These are phyloP conservation scores for Kitagawia praeruptora DNA, from an alignment of 129 eudicot species.

Conservation along the genomic window DNA sequence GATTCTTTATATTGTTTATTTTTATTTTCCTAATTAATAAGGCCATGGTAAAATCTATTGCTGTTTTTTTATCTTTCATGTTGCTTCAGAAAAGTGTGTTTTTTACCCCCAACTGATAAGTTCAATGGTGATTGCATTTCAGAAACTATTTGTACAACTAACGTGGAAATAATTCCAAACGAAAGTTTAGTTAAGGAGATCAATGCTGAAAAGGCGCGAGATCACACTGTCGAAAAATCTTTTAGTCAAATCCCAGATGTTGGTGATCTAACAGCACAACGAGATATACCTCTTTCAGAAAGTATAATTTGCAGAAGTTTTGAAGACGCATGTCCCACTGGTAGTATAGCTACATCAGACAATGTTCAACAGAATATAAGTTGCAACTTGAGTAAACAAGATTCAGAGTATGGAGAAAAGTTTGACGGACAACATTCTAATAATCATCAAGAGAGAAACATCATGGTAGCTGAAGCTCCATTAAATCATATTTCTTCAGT, in stretches of 20 bases:
- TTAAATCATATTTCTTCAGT: constrained; percentile 1
- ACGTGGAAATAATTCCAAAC: background rate
- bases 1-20: background rate
- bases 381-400: background rate
- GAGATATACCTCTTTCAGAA: constrained; percentile 21
- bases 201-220: constrained; percentile 13
- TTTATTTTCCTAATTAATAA: background rate
- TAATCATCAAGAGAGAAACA: constrained; percentile 1
- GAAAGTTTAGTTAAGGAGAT: constrained; percentile 19
- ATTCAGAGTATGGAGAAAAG: constrained; percentile 13
- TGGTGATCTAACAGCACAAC: constrained; percentile 9
- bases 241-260: background rate
- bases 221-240: constrained; percentile 8
- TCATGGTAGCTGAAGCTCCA: constrained; percentile 1
- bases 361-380: background rate
- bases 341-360: background rate
- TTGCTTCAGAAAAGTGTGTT: background rate
- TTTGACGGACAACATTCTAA: constrained; percentile 7
- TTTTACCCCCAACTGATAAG: background rate
- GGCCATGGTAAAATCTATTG: background rate
- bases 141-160: constrained; percentile 11
- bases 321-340: constrained; percentile 11
- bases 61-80: background rate
- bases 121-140: constrained; percentile 1
- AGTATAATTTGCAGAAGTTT: constrained; percentile 22